Percentiles rank a stretch among this genome's conserved stretches.
These are phyloP conservation scores for Thermothelomyces thermophilus DNA, from an alignment of 2,329 filamentous ascomycete genomes.

Conservation along the genomic window DNA sequence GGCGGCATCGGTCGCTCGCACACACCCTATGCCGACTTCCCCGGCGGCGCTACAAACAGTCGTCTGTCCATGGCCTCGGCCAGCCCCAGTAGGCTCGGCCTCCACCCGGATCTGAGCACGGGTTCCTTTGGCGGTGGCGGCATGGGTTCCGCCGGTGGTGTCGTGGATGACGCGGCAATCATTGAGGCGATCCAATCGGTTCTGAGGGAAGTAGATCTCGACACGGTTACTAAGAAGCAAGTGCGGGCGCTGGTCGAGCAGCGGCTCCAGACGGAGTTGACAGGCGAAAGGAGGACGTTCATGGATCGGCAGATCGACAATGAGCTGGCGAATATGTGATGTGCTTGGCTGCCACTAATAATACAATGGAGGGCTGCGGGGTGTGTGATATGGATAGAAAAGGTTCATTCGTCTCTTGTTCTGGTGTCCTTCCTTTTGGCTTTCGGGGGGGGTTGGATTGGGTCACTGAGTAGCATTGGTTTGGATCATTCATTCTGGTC, in stretches of 20 bases:
- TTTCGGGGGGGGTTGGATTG: not conserved
- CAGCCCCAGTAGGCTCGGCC: conserved; percentile 38
- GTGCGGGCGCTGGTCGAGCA: conserved; percentile 87
- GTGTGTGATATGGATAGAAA: not conserved
- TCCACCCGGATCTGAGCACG: conserved; percentile 34
- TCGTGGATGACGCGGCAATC: conserved; percentile 74
- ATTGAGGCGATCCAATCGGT: conserved; percentile 78
- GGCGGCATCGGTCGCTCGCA: conserved; percentile 46
- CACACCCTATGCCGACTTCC: conserved; percentile 52
- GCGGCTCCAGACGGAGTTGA: conserved; percentile 80
- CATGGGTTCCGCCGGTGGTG: conserved; percentile 42
- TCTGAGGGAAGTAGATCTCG: conserved; percentile 81
- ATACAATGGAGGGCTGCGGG: not conserved
- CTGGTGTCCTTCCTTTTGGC: not conserved
- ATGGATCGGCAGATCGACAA: conserved; percentile 89
- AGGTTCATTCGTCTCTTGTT: not conserved
- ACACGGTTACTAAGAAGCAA: conserved; percentile 98
- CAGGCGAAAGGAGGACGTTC: conserved; percentile 79
- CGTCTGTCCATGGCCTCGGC: conserved; percentile 41
- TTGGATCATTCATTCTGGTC: not conserved
- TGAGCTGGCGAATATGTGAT: conserved; percentile 86
- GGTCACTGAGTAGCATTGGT: not conserved
- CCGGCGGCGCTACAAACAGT: conserved; percentile 54
- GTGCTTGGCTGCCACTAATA: not conserved
- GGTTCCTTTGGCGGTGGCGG: conserved; percentile 56